Percentiles rank a stretch among this genome's conserved stretches.
Conservation (phyloP, 129 eudicot species). For the Chrysanthemum seticuspe region DNA sequence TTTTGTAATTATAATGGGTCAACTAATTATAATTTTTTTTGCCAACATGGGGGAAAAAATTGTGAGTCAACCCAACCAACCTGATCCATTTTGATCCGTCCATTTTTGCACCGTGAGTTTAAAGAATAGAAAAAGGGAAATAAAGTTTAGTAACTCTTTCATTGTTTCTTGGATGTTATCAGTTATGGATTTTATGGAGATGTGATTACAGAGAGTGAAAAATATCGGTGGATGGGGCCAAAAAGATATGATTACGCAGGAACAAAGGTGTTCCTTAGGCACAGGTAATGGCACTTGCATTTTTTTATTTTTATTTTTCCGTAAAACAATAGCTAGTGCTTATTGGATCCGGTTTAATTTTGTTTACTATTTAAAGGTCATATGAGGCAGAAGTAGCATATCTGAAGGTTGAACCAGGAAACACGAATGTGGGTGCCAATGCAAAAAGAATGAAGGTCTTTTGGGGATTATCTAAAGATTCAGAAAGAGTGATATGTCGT, state of each 20-base stretch:
- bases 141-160: slow-evolving; percentile 11
- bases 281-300: slow-evolving; percentile 47
- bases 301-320: background rate
- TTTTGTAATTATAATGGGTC: background rate
- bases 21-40: background rate
- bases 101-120: slow-evolving; percentile 5
- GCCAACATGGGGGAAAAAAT: background rate
- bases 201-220: slow-evolving; percentile 95
- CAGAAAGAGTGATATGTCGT: slow-evolving; percentile 58
- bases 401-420: slow-evolving; percentile 61
- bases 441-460: slow-evolving; percentile 35
- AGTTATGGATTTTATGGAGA: slow-evolving; percentile 99
- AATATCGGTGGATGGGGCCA: slow-evolving; percentile 99
- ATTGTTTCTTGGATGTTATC: slow-evolving; percentile 31
- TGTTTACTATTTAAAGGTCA: slow-evolving; percentile 47
- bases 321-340: background rate
- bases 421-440: slow-evolving; percentile 31
- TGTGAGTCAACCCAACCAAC: background rate
- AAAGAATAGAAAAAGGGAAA: slow-evolving; percentile 1
- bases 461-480: slow-evolving; percentile 47
- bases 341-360: background rate
- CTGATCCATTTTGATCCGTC: background rate
- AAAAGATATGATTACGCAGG: slow-evolving; percentile 96
- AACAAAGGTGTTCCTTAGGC: slow-evolving; percentile 88
- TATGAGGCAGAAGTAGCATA: slow-evolving; percentile 89